Percentiles rank a stretch among this genome's conserved stretches.
Conservation (phyloP, 129 eudicot species). For the Flaveria bidentis region DNA sequence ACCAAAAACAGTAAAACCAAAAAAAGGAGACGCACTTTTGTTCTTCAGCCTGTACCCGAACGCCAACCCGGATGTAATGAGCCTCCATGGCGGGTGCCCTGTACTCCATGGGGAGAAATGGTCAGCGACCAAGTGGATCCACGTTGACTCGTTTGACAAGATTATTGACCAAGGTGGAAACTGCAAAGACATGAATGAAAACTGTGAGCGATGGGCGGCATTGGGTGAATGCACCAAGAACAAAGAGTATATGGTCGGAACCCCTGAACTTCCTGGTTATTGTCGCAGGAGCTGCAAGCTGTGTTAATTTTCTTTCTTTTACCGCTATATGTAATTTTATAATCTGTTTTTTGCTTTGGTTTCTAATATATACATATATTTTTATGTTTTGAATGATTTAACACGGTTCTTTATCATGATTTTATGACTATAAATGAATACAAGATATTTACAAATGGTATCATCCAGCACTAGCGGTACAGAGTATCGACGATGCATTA, state of each 20-base stretch:
- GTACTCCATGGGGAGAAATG: slow-evolving; percentile 81
- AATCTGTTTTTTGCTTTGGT: neutral
- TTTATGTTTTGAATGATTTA: slow-evolving; percentile 6
- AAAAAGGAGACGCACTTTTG: slow-evolving; percentile 93
- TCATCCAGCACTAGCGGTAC: no score
- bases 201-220: slow-evolving; percentile 87
- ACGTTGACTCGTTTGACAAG: slow-evolving; percentile 76
- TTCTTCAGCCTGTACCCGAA: slow-evolving; percentile 82
- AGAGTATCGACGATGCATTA: no score
- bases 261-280: slow-evolving; percentile 70
- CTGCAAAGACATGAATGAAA: slow-evolving; percentile 58
- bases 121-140: slow-evolving; percentile 96
- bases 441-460: no score
- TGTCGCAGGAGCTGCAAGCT: slow-evolving; percentile 81
- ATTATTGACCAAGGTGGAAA: slow-evolving; percentile 46
- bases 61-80: slow-evolving; percentile 67
- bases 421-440: slow-evolving; percentile 6
- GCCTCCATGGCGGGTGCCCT: slow-evolving; percentile 91
- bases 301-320: slow-evolving; percentile 41
- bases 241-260: slow-evolving; percentile 76
- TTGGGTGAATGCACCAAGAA: slow-evolving; percentile 86
- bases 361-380: slow-evolving; percentile 20
- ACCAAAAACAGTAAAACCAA: slow-evolving; percentile 68
- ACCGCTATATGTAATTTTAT: slow-evolving; percentile 25
- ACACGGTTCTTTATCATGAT: neutral